Evolutionary conservation across 2,329 filamentous ascomycete species (phyloP).

Genomic region (Cordyceps farinosa): DNA sequence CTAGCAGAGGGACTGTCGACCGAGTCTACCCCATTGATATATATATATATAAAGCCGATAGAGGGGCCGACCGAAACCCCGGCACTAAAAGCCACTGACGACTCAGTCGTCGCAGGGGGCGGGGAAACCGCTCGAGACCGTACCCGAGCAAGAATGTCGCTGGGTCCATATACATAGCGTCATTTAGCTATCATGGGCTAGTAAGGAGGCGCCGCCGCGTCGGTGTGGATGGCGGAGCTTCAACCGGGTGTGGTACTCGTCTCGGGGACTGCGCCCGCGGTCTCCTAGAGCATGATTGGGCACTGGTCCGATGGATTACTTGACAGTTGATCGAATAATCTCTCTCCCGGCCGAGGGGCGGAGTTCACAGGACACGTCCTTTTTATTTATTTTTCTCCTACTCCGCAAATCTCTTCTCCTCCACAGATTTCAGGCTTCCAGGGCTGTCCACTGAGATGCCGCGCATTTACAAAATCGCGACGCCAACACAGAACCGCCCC

Average conservation of each 20-base stretch:
- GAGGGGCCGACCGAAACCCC: not conserved
- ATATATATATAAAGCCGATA: not conserved
- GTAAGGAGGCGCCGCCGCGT: not conserved
- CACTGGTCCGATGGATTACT: not conserved
- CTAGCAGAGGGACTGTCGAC: not conserved
- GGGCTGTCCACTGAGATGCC: too few species aligned
- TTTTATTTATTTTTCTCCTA: not conserved
- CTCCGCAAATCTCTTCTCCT: not conserved
- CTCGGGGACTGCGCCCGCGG: not conserved
- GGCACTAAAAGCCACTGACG: not conserved
- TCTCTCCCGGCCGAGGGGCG: not conserved
- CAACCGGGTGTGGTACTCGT: not conserved
- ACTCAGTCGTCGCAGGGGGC: slow-evolving; percentile 4
- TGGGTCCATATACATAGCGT: not conserved
- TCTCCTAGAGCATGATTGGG: not conserved
- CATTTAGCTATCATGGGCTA: not conserved
- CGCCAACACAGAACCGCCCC: too few species aligned
- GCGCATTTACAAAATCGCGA: too few species aligned
- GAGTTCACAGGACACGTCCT: not conserved
- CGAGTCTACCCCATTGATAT: not conserved
- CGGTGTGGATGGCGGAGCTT: not conserved
- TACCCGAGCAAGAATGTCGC: not conserved
- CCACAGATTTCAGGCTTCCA: not conserved
- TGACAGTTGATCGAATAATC: not conserved
- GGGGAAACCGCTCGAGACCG: not conserved